Evolutionary conservation across 805 yeast genomes (phyloP), one percentile per base, ranked within the genome.

Genomic region (Candida boidinii): DNA sequence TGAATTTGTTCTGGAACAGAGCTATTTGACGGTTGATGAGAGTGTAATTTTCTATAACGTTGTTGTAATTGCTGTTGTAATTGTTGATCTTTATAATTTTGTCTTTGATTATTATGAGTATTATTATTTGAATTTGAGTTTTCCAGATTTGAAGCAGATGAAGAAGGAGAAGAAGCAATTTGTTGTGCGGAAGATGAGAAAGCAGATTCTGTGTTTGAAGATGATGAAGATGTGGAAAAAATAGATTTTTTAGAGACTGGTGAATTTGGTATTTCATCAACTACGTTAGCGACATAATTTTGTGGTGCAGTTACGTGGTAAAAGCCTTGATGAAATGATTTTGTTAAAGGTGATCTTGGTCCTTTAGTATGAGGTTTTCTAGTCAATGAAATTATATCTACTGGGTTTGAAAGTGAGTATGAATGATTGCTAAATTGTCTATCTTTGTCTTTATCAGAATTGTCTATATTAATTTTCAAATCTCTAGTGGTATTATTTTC

Each of bases 321-420:
- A 29, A 40, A 37, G n/a, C 26, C 30, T 9, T 41, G 39, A 32
- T 47, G 46, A 28, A 46, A 48, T 1, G 37, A 33, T 21, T 46
- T 45, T 2, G 49, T 34, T 10, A 47, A 16, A n/a, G 55, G 51
- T 2, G 54, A 43, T 23, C 29, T 30, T 3, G 49, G 51, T 12
- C 35, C 28, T 20, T 32, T 33, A 9, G 32, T 35, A 11, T 34
- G 38, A 9, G 39, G 25, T 26, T 31, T 34, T 13, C 39, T 22
- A 5, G 36, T 11, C 9, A 34, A 21, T 4, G 36, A 11, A 10
- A 36, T 16, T 11, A 39, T 32, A 32, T 45, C 54, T 19, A 37
- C 35, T 10, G 57, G 54, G 23, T 47, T 49, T 5, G 56, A 51
- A n/a, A 39, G 34, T 2, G 55, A 48, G 30, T 51, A 53, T 3